A percentile compares a stretch with the other conserved stretches of the same genome.
Conservation (phyloP, 176 grass and related monocot genomes). For the Typha latifolia region DNA sequence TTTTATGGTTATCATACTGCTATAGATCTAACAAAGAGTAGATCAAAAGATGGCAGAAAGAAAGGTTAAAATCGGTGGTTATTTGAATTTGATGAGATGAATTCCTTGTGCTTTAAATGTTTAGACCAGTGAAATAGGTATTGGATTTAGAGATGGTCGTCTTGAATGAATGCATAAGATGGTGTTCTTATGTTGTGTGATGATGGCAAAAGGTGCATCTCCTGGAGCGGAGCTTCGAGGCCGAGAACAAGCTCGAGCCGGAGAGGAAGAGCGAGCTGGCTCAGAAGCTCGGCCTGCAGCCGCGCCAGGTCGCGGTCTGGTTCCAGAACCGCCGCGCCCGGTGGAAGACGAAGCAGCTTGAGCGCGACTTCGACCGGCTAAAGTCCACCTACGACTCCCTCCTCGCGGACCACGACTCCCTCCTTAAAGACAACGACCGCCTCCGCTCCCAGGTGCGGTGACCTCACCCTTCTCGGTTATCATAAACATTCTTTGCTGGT, state of each 20-base stretch:
- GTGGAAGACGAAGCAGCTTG: slow-evolving; percentile 94
- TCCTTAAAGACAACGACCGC: slow-evolving; percentile 64
- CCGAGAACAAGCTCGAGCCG: slow-evolving; percentile 90
- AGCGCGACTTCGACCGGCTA: slow-evolving; percentile 74
- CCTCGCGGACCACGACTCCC: slow-evolving; percentile 42
- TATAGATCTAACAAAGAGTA: too few relatives aligned
- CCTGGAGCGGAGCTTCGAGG: slow-evolving; percentile 70
- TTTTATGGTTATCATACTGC: too few relatives aligned
- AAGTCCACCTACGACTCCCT: slow-evolving; percentile 63
- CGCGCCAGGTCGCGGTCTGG: slow-evolving; percentile 88
- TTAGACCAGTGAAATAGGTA: too few relatives aligned
- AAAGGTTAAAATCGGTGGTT: too few relatives aligned
- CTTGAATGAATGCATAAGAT: background rate
- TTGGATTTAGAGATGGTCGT: too few relatives aligned
- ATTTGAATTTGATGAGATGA: too few relatives aligned
- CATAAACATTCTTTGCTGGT: too few relatives aligned
- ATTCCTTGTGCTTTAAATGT: too few relatives aligned
- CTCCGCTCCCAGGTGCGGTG: slow-evolving; percentile 53
- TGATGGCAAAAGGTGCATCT: slow-evolving; percentile 34
- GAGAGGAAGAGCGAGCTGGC: slow-evolving; percentile 85
- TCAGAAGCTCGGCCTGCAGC: slow-evolving; percentile 63
- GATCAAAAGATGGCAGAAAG: too few relatives aligned
- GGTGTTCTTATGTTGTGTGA: background rate
- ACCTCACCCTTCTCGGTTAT: background rate
- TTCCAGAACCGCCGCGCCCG: slow-evolving; percentile 93